Evolutionary conservation across 257 asterid species (phyloP), one percentile per base, ranked within the genome.

Genomic region (Nicotiana otophora): DNA sequence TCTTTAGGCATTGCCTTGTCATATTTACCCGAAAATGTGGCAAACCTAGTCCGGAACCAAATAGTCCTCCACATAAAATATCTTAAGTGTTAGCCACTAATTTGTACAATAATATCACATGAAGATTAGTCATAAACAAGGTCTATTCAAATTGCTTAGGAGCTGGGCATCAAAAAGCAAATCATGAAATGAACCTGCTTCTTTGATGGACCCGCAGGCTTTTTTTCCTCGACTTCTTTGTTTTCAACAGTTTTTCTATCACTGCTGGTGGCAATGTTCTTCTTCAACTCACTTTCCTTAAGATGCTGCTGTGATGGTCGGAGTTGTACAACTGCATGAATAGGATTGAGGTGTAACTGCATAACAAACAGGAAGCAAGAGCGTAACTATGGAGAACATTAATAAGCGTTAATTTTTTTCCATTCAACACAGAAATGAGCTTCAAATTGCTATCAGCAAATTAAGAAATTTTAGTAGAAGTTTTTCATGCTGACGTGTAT

Each of bases 261-360:
- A 78, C 70, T 83, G 78, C 74, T 82, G 78, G 85, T 78, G 26
- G 33, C 70, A 81, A 2, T 62, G 34, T 81, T 91, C 84, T 74
- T 86, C 81, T 87, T 89, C 53, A 89, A 82, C n/a, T 83, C 89
- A 82, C 75, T 83, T 65, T 88, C 51, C 83, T 85, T 87, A 55
- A 82, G 89, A 84, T 89, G 93, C 20, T 78, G 77, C 93, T 88
- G 82, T 12, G 98, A 91, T 86, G 98, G 94, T 82, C 98, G 95
- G 66, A 96, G 96, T 88, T 96, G 99, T 64, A 92, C 91, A 76
- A 91, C 90, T 84, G 97, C 89, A 84, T 94, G 93, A 86, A 96
- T 63, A 82, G 95, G 98, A 84, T 86, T 91, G 91, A 94, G 88
- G 93, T 92, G 92, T 81, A 96, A 87, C 99, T 96, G 95, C 95